Percentiles rank a stretch among this genome's conserved stretches.
Conservation (phyloP, 371 early-diverging fungal species). For the Mortierella sp. region DNA sequence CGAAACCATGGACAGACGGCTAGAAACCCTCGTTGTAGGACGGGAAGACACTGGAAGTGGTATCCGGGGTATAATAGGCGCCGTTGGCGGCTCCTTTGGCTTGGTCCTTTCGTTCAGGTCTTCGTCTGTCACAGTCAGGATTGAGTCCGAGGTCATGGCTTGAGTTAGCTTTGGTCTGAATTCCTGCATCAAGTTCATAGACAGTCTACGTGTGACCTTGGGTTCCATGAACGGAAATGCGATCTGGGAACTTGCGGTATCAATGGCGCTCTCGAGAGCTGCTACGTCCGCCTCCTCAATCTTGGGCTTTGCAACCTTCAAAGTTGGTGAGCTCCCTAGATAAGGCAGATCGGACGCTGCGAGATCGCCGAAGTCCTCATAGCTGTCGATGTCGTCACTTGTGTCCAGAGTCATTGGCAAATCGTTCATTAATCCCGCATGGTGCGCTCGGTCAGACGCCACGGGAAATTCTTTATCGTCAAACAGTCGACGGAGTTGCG, state of each 20-base stretch:
- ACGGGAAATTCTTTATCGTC: constrained; percentile 60
- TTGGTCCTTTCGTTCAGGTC: constrained; percentile 21
- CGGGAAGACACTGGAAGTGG: constrained; percentile 27
- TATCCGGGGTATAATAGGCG: constrained; percentile 23
- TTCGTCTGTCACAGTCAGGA: constrained; percentile 38
- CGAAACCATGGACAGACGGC: constrained; percentile 46
- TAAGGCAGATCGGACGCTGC: constrained; percentile 37
- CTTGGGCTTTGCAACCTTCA: constrained; percentile 29
- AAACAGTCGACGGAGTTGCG: constrained; percentile 74
- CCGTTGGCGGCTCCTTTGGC: constrained; percentile 4
- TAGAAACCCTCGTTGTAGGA: constrained; percentile 33
- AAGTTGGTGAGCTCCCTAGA: constrained; percentile 45
- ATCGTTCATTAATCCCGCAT: constrained; percentile 48
- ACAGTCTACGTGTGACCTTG: constrained; percentile 65
- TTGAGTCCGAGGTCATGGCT: constrained; percentile 39
- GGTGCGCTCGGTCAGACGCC: constrained; percentile 40
- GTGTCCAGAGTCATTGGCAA: constrained; percentile 51
- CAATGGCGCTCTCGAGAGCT: constrained; percentile 52
- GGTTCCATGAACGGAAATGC: constrained; percentile 60
- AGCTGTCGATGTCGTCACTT: constrained; percentile 7
- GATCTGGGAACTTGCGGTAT: constrained; percentile 47
- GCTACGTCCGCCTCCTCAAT: constrained; percentile 49
- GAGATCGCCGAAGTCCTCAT: constrained; percentile 19
- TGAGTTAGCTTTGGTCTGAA: constrained; percentile 40
- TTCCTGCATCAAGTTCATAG: constrained; percentile 73